A percentile compares a stretch with the other conserved stretches of the same genome.
These are phyloP conservation scores for Heterobasidion parviporum DNA, from an alignment of 1,284 basidiomycete species.

Conservation along the genomic window DNA sequence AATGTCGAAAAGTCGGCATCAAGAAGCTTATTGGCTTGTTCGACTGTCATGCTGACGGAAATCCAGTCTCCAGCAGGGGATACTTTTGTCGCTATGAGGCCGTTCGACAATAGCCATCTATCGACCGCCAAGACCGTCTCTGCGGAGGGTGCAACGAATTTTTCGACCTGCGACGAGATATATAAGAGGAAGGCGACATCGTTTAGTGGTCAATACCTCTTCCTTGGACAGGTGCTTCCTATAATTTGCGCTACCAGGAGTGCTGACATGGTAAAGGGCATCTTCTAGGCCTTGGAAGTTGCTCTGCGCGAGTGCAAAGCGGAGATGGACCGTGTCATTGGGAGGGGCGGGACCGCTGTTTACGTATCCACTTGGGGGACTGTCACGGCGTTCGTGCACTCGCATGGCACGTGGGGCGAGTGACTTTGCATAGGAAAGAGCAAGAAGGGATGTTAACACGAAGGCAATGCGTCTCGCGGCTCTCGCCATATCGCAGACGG, in stretches of 20 bases:
- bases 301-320: slow-evolving; percentile 16
- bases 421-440: background rate
- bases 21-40: slow-evolving; percentile 18
- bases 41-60: slow-evolving; percentile 14
- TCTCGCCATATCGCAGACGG: too few relatives aligned
- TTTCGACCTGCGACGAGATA: slow-evolving; percentile 19
- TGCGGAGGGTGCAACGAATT: slow-evolving; percentile 24
- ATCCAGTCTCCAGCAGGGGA: slow-evolving; percentile 19
- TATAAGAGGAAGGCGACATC: slow-evolving; percentile 15
- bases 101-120: slow-evolving; percentile 21
- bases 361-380: slow-evolving; percentile 12
- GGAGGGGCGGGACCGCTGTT: slow-evolving; percentile 8
- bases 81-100: slow-evolving; percentile 15
- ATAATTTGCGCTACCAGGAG: slow-evolving; percentile 18
- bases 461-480: too few relatives aligned
- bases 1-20: background rate
- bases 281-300: slow-evolving; percentile 21
- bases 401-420: slow-evolving; percentile 1
- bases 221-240: slow-evolving; percentile 21
- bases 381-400: slow-evolving; percentile 12
- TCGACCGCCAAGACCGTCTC: slow-evolving; percentile 21
- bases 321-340: slow-evolving; percentile 12
- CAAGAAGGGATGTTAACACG: background rate
- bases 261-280: slow-evolving; percentile 19
- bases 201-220: slow-evolving; percentile 15